Evolutionary conservation across 164 flowering plant genomes (phyloP).

Genomic region (Dillenia turbinata): DNA sequence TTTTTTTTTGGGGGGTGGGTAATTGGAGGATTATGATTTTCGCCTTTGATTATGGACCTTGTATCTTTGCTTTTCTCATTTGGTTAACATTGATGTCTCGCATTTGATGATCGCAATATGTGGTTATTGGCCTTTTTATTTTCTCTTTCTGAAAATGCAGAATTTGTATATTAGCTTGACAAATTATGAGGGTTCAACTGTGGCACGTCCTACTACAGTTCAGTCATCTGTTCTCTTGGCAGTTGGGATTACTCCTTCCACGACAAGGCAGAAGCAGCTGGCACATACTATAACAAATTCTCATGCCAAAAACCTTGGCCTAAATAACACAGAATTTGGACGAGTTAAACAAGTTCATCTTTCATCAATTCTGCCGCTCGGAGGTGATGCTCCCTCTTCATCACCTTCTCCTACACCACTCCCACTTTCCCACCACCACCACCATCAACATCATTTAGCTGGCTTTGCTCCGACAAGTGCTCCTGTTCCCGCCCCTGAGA

Average conservation of each 20-base stretch:
- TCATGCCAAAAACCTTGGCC: conserved; percentile 73
- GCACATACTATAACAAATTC: conserved; percentile 75
- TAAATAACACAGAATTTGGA: conserved; percentile 75
- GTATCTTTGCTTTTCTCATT: too few relatives aligned
- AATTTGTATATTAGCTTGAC: conserved; percentile 72
- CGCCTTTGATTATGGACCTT: too few relatives aligned
- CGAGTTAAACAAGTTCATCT: conserved; percentile 79
- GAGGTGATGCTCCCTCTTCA: conserved; percentile 12
- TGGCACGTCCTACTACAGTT: conserved; percentile 64
- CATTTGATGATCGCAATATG: background rate
- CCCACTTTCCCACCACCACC: conserved; percentile 32
- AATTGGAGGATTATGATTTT: too few relatives aligned
- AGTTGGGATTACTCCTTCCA: conserved; percentile 57
- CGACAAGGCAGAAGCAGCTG: conserved; percentile 66
- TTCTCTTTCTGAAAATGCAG: conserved; percentile 34
- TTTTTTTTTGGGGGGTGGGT: too few relatives aligned
- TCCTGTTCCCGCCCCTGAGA: conserved; percentile 22
- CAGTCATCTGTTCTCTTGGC: conserved; percentile 64
- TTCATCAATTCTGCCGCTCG: conserved; percentile 54
- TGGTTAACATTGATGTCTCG: too few relatives aligned
- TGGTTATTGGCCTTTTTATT: conserved; percentile 10
- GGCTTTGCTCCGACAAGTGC: conserved; percentile 24
- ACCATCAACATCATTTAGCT: conserved; percentile 22
- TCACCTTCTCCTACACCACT: conserved; percentile 55
- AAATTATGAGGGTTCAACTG: conserved; percentile 71